These are phyloP conservation scores for Pseudopyrenochaeta lycopersici DNA, from an alignment of 2,329 filamentous ascomycete genomes.

Conservation along the genomic window DNA sequence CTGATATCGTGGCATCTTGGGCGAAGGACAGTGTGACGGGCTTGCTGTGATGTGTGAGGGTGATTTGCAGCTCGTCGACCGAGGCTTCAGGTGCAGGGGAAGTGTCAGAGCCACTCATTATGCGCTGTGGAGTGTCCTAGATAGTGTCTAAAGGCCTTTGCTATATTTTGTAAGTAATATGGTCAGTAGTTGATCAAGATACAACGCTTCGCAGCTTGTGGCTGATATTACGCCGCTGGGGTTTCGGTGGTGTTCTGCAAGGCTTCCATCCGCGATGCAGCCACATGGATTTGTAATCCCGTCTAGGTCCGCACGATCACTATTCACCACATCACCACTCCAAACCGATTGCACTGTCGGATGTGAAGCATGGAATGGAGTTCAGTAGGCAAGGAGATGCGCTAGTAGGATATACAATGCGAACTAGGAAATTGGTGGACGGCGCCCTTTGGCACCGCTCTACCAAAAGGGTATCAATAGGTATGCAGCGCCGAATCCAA, in stretches of 20 bases:
- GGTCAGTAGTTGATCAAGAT: conserved; percentile 43
- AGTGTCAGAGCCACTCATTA: conserved; percentile 23
- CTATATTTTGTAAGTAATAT: conserved; percentile 22
- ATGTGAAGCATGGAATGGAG: too few species aligned
- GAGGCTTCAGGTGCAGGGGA: conserved; percentile 12
- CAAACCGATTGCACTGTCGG: not conserved
- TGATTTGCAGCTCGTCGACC: conserved; percentile 48
- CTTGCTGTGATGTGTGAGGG: conserved; percentile 64
- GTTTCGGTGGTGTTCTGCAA: conserved; percentile 45
- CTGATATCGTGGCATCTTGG: conserved; percentile 60
- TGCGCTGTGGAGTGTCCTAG: conserved; percentile 4
- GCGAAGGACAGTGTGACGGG: conserved; percentile 59
- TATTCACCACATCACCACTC: not conserved
- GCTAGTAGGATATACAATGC: too few species aligned
- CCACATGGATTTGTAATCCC: conserved; percentile 48
- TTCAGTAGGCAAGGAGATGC: too few species aligned
- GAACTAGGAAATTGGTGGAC: too few species aligned
- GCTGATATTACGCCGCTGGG: conserved; percentile 27
- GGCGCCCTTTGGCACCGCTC: not conserved
- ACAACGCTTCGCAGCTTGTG: conserved; percentile 29
- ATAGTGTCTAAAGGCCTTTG: not conserved
- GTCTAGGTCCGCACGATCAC: conserved; percentile 8
- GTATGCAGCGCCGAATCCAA: conserved; percentile 6
- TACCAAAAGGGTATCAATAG: conserved; percentile 31
- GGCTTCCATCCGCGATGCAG: conserved; percentile 41